Percentiles rank a stretch among this genome's conserved stretches.
Evolutionary conservation across 768 basidiomycete species (phyloP).

Genomic region (Collybia sp.): DNA sequence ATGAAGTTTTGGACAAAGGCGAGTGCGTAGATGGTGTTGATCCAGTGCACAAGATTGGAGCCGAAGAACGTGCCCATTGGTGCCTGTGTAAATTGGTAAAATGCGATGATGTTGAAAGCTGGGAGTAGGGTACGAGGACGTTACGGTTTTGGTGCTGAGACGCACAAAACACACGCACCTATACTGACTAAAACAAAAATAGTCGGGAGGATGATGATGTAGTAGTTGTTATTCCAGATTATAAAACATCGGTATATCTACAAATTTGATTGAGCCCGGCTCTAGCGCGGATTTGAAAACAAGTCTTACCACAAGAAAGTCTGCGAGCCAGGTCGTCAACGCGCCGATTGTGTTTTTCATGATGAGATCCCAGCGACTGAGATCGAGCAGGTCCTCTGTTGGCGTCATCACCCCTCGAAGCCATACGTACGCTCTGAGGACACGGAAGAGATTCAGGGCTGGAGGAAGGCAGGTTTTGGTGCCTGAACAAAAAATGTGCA

Average conservation of each 20-base stretch:
- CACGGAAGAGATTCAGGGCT: not conserved
- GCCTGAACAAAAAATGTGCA: not conserved
- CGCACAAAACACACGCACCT: slow-evolving; percentile 5
- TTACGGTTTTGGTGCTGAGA: not conserved
- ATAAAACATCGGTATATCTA: slow-evolving; percentile 21
- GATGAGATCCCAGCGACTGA: not conserved
- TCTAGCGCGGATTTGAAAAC: not conserved
- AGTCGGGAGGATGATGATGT: slow-evolving; percentile 15
- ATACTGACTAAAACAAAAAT: slow-evolving; percentile 12
- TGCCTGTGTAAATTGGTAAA: slow-evolving; percentile 15
- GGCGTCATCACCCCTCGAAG: not conserved
- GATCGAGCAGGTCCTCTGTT: not conserved
- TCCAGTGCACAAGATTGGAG: no score
- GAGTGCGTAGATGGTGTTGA: slow-evolving; percentile 3
- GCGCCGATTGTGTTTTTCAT: not conserved
- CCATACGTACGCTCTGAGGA: not conserved
- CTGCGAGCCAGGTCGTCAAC: slow-evolving; percentile 16
- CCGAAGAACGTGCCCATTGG: no score
- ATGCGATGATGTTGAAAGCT: slow-evolving; percentile 6
- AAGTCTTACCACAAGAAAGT: slow-evolving; percentile 9
- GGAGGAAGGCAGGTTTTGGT: not conserved
- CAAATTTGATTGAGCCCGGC: not conserved
- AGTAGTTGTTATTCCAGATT: slow-evolving; percentile 16
- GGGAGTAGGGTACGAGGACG: not conserved
- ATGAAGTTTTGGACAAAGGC: slow-evolving; percentile 14